Evolutionary conservation across 805 yeast genomes (phyloP), one percentile per base, ranked within the genome.

Genomic region (Saccharomycopsis guyanensis): DNA sequence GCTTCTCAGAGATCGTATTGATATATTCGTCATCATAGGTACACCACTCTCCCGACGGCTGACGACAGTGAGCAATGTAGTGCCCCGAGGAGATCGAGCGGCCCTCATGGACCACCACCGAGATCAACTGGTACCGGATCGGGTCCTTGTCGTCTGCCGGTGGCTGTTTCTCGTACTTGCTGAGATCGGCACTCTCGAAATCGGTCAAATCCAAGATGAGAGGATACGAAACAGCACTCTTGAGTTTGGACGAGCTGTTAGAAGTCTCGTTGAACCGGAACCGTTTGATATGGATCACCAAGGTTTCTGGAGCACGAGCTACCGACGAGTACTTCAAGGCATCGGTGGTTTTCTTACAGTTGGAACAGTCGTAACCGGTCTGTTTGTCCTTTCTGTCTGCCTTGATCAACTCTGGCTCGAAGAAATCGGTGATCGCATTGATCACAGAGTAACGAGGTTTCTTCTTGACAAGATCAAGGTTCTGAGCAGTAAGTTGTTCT

Each of bases 51-150:
- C 88, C 91, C 63, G 86, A 93, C 1, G 97, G 95, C 63, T 89
- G 96, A 52, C 83, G 76, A 59, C 96, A 86, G 59, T 86, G 87
- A 0, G 95, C 85, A 49, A 88, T 76, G 59, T 93, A 93, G 63
- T 93, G 98, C 3, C 98, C 98, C 2, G 93, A 80, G 38, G 88
- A 80, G 12, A 89, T 80, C 1, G 96, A 84, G 53, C 97, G 72
- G 35, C 98, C 98, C 57, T 86, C 96, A 59, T 93, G 98, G 3
- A 88, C 91, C 50, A 91, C 85, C 15, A 91, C 96, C 19, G 89
- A 78, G 15, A 78, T 71, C 53, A 93, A 71, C 59, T 80, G 82
- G 64, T 93, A 93, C 32, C 68, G 66, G 3, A 75, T 73, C 1
- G 81, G 78, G 8, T 66, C 53, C 5, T 53, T 51, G 4, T 55